These are phyloP conservation scores for Trametes sp. DNA, from an alignment of 1,284 basidiomycete genomes.

Conservation along the genomic window DNA sequence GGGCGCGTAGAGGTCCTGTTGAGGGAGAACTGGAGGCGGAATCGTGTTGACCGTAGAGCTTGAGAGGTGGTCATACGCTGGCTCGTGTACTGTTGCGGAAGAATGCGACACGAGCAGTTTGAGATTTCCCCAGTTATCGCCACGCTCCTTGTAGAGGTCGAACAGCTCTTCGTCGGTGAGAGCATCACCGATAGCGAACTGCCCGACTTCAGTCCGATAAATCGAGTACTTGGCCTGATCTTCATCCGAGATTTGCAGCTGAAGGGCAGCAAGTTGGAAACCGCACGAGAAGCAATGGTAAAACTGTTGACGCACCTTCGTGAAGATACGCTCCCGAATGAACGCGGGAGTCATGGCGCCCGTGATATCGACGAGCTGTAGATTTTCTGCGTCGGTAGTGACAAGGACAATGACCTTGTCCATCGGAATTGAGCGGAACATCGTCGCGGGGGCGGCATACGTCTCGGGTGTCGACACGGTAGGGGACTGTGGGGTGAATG, in stretches of 20 bases:
- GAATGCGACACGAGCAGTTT: conserved; percentile 82
- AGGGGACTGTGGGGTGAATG: conserved; percentile 50
- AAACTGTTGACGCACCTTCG: conserved; percentile 60
- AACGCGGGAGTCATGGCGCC: conserved; percentile 72
- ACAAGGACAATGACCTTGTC: conserved; percentile 74
- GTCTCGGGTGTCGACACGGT: conserved; percentile 47
- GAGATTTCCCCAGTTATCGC: conserved; percentile 78
- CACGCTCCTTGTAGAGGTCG: conserved; percentile 73
- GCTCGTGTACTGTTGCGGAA: conserved; percentile 66
- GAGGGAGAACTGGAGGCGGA: conserved; percentile 60
- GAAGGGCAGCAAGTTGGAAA: background rate
- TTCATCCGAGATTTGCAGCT: conserved; percentile 88
- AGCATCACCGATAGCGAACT: conserved; percentile 74
- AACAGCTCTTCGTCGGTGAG: conserved; percentile 74
- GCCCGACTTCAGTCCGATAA: conserved; percentile 86
- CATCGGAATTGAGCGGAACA: conserved; percentile 34
- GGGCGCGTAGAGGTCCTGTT: conserved; percentile 46
- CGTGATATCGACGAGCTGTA: conserved; percentile 81
- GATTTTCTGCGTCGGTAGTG: conserved; percentile 84
- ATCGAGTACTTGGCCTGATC: conserved; percentile 81
- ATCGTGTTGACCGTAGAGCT: conserved; percentile 57
- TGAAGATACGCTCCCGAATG: conserved; percentile 87
- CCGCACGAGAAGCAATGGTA: background rate
- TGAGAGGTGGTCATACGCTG: conserved; percentile 44
- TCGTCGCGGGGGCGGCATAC: conserved; percentile 32